phyloP scores from a whole-genome alignment of 306 rosid species.

The Vigna nakashimae region DNA sequence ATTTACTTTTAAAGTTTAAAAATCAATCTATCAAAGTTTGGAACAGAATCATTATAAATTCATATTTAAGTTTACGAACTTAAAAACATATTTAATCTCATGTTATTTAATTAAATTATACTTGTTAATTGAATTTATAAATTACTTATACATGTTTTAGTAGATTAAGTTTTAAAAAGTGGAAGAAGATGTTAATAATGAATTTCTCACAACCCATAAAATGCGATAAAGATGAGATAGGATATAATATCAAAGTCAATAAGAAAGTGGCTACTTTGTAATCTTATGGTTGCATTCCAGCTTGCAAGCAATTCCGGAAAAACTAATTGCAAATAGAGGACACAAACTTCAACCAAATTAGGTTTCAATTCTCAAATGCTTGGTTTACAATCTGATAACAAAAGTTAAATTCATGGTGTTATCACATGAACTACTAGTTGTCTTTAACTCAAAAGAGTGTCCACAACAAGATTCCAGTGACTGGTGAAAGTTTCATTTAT shows the following conservation, averaged over 20 bases:
- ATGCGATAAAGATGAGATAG: no score
- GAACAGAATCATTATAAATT: no score
- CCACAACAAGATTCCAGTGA: conserved; percentile 14
- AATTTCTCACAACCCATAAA: no score
- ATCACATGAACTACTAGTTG: conserved; percentile 29
- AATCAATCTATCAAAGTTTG: no score
- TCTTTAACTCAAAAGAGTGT: conserved; percentile 39
- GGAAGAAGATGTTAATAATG: no score
- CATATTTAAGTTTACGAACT: no score
- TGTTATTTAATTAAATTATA: no score
- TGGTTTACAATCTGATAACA: conserved; percentile 12
- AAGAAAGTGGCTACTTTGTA: conserved; percentile 10
- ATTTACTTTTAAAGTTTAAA: no score
- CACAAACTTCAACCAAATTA: conserved; percentile 34
- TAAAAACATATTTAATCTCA: no score
- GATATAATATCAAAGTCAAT: conserved; percentile 7
- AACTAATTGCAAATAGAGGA: not conserved
- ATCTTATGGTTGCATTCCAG: conserved; percentile 22
- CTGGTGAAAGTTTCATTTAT: conserved; percentile 44
- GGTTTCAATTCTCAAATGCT: conserved; percentile 28
- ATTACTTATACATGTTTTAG: no score
- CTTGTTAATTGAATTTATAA: no score
- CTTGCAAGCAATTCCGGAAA: conserved; percentile 11
- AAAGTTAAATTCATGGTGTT: conserved; percentile 25
- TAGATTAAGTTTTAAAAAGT: no score